Percentiles rank a stretch among this genome's conserved stretches.
Evolutionary conservation across 306 rosid species (phyloP).

Genomic region (Cicer bijugum): DNA sequence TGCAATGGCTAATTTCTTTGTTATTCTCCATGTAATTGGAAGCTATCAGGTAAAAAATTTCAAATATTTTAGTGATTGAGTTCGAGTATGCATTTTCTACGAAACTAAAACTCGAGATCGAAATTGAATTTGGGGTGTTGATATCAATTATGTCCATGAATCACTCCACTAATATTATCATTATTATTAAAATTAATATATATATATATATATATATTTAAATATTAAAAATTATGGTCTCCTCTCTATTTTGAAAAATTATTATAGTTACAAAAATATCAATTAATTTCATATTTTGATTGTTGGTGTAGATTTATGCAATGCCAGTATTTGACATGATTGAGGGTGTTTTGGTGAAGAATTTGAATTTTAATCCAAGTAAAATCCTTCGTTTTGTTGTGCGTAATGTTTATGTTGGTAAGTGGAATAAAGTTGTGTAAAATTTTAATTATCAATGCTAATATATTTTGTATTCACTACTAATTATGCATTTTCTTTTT

Average conservation of each 20-base stretch:
- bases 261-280: not conserved
- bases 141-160: no score
- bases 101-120: no score
- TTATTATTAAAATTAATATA: no score
- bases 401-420: slow-evolving; percentile 73
- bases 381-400: slow-evolving; percentile 63
- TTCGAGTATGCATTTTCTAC: no score
- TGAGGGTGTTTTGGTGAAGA: slow-evolving; percentile 68
- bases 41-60: slow-evolving; percentile 89
- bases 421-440: slow-evolving; percentile 32
- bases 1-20: slow-evolving; percentile 81
- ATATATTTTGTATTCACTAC: not conserved
- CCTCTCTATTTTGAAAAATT: no score
- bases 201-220: no score
- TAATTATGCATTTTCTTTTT: not conserved
- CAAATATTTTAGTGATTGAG: no score
- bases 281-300: not conserved
- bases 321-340: slow-evolving; percentile 94
- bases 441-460: not conserved
- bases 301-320: slow-evolving; percentile 61
- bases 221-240: no score
- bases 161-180: no score
- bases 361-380: slow-evolving; percentile 59
- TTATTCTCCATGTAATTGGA: slow-evolving; percentile 88
- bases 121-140: no score